Percentiles rank a stretch among this genome's conserved stretches.
Conservation (phyloP, 345 rosid species). For the Euphorbia peplus region DNA sequence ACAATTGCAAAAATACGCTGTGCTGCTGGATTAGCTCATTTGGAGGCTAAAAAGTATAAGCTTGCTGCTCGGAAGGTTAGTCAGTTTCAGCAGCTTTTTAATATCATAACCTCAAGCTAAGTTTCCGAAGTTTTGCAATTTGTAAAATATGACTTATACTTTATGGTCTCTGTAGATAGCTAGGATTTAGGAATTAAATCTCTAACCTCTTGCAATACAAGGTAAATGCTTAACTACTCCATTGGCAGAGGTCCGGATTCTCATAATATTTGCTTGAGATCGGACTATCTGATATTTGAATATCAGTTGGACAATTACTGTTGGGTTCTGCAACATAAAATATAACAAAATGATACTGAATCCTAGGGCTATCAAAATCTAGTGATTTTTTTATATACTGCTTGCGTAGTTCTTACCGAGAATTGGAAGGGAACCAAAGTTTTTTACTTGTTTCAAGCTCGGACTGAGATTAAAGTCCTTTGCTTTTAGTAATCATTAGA, state of each 20-base stretch:
- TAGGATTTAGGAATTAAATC: background rate
- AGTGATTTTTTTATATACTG: background rate
- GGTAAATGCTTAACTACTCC: background rate
- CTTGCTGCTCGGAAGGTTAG: slow-evolving; percentile 97
- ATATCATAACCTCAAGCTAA: background rate
- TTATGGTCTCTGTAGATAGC: background rate
- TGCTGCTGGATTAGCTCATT: slow-evolving; percentile 92
- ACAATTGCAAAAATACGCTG: slow-evolving; percentile 69
- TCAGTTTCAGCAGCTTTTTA: slow-evolving; percentile 8
- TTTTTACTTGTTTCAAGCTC: background rate
- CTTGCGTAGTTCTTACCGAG: background rate
- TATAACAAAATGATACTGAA: background rate
- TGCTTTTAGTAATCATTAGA: background rate
- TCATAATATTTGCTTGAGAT: background rate
- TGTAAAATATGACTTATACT: no score
- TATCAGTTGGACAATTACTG: background rate
- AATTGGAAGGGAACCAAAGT: background rate
- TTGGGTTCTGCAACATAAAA: background rate
- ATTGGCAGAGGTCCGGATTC: background rate
- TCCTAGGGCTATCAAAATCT: background rate
- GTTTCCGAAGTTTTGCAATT: background rate
- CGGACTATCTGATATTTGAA: background rate
- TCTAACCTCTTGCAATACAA: background rate
- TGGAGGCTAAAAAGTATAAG: slow-evolving; percentile 85
- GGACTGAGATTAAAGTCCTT: background rate